Conservation (phyloP, 176 grass and related monocot genomes). For the Juncus effusus region DNA sequence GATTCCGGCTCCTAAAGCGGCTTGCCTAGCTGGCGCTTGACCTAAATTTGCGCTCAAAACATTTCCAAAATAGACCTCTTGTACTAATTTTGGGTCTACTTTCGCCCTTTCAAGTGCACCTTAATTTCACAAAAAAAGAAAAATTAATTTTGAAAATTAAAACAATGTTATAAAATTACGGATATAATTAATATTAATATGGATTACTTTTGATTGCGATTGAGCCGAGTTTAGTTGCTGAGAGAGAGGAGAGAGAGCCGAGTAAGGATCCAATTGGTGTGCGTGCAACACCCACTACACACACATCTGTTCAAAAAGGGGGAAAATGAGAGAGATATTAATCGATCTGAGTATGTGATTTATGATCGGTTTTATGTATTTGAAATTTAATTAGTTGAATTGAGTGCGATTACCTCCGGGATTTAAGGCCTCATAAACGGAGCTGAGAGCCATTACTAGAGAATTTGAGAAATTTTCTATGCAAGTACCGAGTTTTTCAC, state of each 20-base stretch:
- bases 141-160: background rate
- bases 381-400: background rate
- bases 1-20: slow-evolving; percentile 71
- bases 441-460: background rate
- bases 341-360: background rate
- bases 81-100: slow-evolving; percentile 62
- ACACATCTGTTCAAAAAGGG: slow-evolving; percentile 44
- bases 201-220: slow-evolving; percentile 77
- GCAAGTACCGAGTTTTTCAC: no score
- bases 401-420: slow-evolving; percentile 20
- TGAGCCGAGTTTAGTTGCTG: slow-evolving; percentile 81
- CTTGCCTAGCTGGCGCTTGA: slow-evolving; percentile 87
- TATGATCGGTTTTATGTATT: background rate
- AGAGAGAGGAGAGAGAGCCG: slow-evolving; percentile 70
- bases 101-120: slow-evolving; percentile 69
- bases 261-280: slow-evolving; percentile 84
- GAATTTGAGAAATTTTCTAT: no score
- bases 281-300: slow-evolving; percentile 77
- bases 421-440: slow-evolving; percentile 28
- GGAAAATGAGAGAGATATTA: background rate
- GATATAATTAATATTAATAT: background rate
- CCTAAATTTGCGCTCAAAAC: slow-evolving; percentile 93
- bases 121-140: slow-evolving; percentile 2
- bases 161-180: background rate
- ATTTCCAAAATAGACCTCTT: slow-evolving; percentile 96